Base-by-base conservation (phyloP, 2,329 filamentous ascomycete species). In the Colletotrichum sp. region DNA sequence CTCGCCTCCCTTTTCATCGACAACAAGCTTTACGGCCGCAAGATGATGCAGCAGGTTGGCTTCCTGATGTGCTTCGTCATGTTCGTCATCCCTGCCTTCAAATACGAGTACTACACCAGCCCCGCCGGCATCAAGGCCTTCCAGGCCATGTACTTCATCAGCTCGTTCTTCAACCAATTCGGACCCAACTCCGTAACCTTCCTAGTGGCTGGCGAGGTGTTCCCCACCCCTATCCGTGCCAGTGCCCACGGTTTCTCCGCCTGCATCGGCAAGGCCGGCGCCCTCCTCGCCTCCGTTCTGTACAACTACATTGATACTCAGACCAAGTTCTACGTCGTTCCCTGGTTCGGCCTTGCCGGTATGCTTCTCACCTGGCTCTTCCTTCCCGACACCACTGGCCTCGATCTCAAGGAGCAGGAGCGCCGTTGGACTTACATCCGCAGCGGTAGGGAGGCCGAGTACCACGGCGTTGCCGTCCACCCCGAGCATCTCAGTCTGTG, bases 81-180 rank as follows among this genome's bases (percentile, higher is more conserved):
- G 84, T 98, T 98, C 85, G 89, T 98, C 81, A 90, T 98, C 55
- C 96, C 96, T 2, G 96, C 93, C 59, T 98, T 98, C 90, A 88
- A 95, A 81, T 98, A 93, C 87, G 83, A 94, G 0, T 95, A 97
- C 90, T 98, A 95, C 87, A 95, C 90, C 24, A 88, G 87, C 64
- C 86, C 89, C 1, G 87, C 87, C 8, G 91, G 95, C 79, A 93
- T 98, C 82, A 92, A 95, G 80, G 87, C 89, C n/a, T 98, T 98
- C 92, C 96, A 98, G 87, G 92, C 96, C 81, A 98, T 98, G 95
- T 98, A 98, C 90, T 98, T 98, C 87, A 84, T 98, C 78, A 98
- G 95, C 9, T 98, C 95, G 29, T 98, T 98, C 89, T 98, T 98
- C 92, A 98, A 98, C 90, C 96, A 98, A 83, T 98, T 98, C 81